A percentile compares a stretch with the other conserved stretches of the same genome.
Evolutionary conservation across 805 yeast species (phyloP).

Genomic region (Lipomyces kockii): DNA sequence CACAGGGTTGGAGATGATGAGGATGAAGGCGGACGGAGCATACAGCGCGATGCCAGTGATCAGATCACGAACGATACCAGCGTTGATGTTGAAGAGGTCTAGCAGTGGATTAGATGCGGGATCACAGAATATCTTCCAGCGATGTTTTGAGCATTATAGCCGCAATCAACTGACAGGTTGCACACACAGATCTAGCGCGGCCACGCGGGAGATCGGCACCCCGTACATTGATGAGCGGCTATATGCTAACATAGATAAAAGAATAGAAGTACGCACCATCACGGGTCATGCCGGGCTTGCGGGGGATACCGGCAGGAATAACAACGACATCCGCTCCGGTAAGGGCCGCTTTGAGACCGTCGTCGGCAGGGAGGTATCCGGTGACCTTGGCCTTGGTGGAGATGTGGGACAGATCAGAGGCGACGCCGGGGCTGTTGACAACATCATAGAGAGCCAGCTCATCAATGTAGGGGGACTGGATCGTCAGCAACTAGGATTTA

Average conservation of each 20-base stretch:
- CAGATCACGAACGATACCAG: constrained; percentile 74
- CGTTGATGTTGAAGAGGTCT: constrained; percentile 77
- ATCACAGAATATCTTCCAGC: too few relatives aligned
- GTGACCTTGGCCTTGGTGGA: constrained; percentile 66
- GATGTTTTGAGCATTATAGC: background rate
- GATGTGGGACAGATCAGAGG: constrained; percentile 85
- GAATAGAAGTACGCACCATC: constrained; percentile 52
- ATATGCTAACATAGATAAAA: background rate
- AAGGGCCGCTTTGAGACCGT: constrained; percentile 70
- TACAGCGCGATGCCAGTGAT: constrained; percentile 73
- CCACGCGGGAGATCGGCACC: background rate
- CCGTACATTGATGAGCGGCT: background rate
- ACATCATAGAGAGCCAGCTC: constrained; percentile 83
- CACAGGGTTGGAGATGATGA: constrained; percentile 91
- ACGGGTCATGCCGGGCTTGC: constrained; percentile 95
- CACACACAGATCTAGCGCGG: background rate
- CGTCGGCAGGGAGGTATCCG: constrained; percentile 65
- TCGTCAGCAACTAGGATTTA: background rate
- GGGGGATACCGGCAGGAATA: constrained; percentile 91
- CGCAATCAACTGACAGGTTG: background rate
- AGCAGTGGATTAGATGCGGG: background rate
- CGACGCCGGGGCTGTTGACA: constrained; percentile 83
- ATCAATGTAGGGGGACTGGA: constrained; percentile 56
- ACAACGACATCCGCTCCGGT: constrained; percentile 82
- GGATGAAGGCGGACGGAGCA: constrained; percentile 75